Base-by-base conservation (phyloP, 257 asterid genomes). In the Nicotiana tomentosiformis region DNA sequence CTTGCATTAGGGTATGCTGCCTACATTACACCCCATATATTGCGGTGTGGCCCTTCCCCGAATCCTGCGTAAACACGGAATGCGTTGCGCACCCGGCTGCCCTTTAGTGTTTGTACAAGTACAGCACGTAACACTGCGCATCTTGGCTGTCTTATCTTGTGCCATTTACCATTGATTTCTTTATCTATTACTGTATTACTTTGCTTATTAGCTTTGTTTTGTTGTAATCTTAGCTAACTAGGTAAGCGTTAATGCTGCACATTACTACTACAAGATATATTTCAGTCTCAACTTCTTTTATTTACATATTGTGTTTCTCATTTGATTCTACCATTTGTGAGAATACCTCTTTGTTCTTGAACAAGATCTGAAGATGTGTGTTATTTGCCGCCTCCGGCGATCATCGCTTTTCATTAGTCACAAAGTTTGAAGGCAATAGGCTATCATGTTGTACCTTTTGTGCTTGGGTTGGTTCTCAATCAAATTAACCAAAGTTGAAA, bases 101-200 rank as follows among this genome's bases (percentile, higher is more conserved):
- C n/a, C n/a, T n/a, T n/a, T n/a, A n/a, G 61, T 23, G 43, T 23
- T 74, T 74, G 80, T 74, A 74, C 43, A 74, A 74, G 62, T 37
- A 37, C 12, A 23, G 20, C 37, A 72, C 12, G 5, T 20, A 72
- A 23, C 37, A 46, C 3, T 23, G 77, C 35, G 46, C 60, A 46
- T 46, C 37, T 39, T 69, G 33, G 16, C 7, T 69, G 33, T 69
- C 57, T 39, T 10, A 10, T n/a, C 57, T 46, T 72, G 78, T 43
- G 60, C 35, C 57, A 23, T 39, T 69, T 69, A 18, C 33, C 77
- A 39, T 69, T 39, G 5, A n/a, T 69, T 10, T 39, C 23, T 12
- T 9, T 35, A 10, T n/a, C 70, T 14, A 12, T 65, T 65, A 43
- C 49, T 0, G 49, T 43, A 64, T 26, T 17, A 65, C 78, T 69